Conservation (phyloP, 2,329 filamentous ascomycete species). For the Aspergillus intermedius region DNA sequence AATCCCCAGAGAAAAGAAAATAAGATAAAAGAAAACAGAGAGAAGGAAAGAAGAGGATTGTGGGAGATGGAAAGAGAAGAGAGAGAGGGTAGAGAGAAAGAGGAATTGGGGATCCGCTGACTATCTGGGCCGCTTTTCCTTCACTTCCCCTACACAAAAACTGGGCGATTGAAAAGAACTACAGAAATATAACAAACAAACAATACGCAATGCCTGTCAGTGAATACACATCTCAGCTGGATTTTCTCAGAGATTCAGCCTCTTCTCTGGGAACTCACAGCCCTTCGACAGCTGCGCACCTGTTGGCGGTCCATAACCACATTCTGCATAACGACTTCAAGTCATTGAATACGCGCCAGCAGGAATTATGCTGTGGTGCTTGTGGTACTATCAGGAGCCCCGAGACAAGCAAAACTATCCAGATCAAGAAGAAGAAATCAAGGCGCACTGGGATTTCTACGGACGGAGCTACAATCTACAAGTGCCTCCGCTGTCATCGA, state of each 20-base stretch:
- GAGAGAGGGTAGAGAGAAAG: neutral
- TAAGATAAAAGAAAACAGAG: neutral
- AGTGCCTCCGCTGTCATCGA: constrained; percentile 32
- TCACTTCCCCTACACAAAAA: neutral
- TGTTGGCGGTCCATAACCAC: constrained; percentile 32
- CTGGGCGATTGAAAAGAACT: neutral
- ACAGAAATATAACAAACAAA: neutral
- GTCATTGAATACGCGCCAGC: constrained; percentile 24
- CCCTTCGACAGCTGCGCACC: constrained; percentile 37
- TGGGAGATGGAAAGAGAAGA: neutral
- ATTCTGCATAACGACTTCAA: constrained; percentile 30
- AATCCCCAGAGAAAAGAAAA: neutral
- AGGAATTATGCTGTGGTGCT: constrained; percentile 31
- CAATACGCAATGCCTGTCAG: constrained; percentile 15
- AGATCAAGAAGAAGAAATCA: constrained; percentile 17
- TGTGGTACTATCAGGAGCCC: constrained; percentile 34
- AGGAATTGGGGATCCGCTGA: neutral
- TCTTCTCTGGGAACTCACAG: constrained; percentile 24
- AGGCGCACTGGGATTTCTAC: constrained; percentile 4
- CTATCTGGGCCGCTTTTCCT: neutral
- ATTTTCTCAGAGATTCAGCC: constrained; percentile 34
- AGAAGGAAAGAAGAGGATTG: neutral
- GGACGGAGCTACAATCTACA: constrained; percentile 27
- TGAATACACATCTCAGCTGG: constrained; percentile 21
- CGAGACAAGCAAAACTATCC: constrained; percentile 23